Evolutionary conservation across 2,329 filamentous ascomycete species (phyloP).

Genomic region (Tolypocladium pustulatum): DNA sequence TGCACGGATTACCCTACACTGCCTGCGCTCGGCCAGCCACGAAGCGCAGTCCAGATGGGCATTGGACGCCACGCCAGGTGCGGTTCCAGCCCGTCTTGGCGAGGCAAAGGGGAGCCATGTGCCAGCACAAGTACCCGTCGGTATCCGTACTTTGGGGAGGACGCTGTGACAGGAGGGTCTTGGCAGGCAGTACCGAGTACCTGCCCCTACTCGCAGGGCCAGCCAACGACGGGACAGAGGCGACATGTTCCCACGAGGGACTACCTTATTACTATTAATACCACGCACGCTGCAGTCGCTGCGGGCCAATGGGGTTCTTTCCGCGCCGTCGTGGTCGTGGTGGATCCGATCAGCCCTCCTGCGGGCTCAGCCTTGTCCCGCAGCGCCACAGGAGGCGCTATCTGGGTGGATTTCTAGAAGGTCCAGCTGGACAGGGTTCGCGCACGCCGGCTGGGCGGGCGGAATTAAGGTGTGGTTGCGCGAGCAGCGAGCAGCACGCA

Average conservation of each 20-base stretch:
- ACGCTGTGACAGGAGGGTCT: background rate
- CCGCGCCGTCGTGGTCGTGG: background rate
- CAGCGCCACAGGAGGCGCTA: background rate
- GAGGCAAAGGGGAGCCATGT: background rate
- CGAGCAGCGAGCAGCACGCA: background rate
- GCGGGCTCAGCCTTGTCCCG: background rate
- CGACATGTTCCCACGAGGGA: background rate
- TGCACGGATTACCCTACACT: background rate
- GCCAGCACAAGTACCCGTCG: background rate
- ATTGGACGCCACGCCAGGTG: background rate
- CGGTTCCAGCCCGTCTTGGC: background rate
- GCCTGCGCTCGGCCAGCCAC: background rate
- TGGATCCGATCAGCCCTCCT: background rate
- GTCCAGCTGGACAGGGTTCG: constrained; percentile 2
- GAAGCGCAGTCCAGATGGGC: background rate
- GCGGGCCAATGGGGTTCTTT: background rate
- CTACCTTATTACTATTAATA: background rate
- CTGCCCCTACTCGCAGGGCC: background rate
- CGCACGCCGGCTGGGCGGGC: too few relatives aligned
- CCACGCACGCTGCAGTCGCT: background rate
- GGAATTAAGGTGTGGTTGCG: background rate
- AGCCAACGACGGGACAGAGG: background rate
- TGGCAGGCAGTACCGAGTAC: too few relatives aligned
- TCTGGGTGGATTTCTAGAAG: background rate
- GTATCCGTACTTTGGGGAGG: background rate